These are phyloP conservation scores for Amanita rimosa DNA, from an alignment of 768 basidiomycete genomes.

Conservation along the genomic window DNA sequence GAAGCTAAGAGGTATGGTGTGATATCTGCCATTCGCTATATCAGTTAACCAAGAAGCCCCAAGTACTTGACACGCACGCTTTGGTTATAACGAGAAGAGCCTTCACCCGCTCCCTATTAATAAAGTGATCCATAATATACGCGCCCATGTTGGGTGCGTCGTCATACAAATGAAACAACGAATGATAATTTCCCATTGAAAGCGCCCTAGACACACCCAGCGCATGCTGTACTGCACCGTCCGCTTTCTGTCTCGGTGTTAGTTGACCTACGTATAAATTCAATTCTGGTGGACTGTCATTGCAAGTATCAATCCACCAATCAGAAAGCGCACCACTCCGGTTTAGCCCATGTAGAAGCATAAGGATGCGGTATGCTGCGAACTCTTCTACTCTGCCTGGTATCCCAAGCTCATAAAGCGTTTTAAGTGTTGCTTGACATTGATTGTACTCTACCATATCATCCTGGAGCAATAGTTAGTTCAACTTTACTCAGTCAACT, in stretches of 20 bases:
- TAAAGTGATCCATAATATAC: conserved; percentile 99
- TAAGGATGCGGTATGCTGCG: conserved; percentile 93
- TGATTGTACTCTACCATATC: conserved; percentile 99
- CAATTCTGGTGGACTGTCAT: conserved; percentile 48
- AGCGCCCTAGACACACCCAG: conserved; percentile 81
- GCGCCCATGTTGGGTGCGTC: conserved; percentile 93
- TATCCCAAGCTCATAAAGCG: conserved; percentile 88
- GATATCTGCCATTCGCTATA: conserved; percentile 48
- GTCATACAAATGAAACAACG: conserved; percentile 76
- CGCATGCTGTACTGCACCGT: conserved; percentile 77
- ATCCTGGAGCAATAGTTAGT: conserved; percentile 35
- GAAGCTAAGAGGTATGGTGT: conserved; percentile 64
- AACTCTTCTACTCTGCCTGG: conserved; percentile 93
- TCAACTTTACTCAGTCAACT: conserved; percentile 15
- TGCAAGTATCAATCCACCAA: background rate
- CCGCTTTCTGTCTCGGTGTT: conserved; percentile 81
- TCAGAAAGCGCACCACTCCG: conserved; percentile 61
- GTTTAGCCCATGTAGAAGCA: conserved; percentile 90
- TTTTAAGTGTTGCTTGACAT: conserved; percentile 85
- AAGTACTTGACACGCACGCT: conserved; percentile 50
- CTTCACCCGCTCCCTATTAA: conserved; percentile 78
- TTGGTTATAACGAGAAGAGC: conserved; percentile 87
- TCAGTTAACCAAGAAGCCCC: conserved; percentile 1
- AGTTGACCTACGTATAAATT: conserved; percentile 97
- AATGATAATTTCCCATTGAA: conserved; percentile 90